phyloP scores from a whole-genome alignment of 371 early-diverging fungal genomes.

The Mortierella sp. region DNA sequence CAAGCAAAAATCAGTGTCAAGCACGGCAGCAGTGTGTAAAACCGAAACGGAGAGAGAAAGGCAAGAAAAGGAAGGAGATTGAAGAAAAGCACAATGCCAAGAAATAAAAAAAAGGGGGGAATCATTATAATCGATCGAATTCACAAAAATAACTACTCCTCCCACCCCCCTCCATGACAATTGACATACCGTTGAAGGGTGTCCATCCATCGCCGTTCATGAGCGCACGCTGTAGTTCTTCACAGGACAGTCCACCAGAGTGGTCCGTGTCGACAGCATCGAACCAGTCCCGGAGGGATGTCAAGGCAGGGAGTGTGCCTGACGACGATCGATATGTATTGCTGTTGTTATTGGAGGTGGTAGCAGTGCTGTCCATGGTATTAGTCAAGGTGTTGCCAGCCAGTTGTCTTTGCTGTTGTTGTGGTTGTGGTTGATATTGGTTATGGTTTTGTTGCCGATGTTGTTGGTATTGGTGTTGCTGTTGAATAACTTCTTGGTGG shows the following conservation, averaged over 20 bases:
- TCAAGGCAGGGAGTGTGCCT: slow-evolving; percentile 20
- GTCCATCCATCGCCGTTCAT: slow-evolving; percentile 68
- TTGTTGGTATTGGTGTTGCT: background rate
- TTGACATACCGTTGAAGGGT: slow-evolving; percentile 51
- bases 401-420: background rate
- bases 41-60: background rate
- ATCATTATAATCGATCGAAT: background rate
- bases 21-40: background rate
- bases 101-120: background rate
- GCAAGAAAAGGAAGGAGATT: background rate
- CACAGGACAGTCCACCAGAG: slow-evolving; percentile 47
- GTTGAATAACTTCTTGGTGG: slow-evolving; percentile 9
- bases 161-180: background rate
- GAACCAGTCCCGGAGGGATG: slow-evolving; percentile 53
- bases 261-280: slow-evolving; percentile 56
- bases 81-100: background rate
- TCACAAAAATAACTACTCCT: background rate
- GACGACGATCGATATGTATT: slow-evolving; percentile 27
- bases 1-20: background rate
- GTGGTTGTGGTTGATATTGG: slow-evolving; percentile 9
- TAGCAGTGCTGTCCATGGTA: slow-evolving; percentile 25
- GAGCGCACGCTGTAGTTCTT: slow-evolving; percentile 64
- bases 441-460: slow-evolving; percentile 12
- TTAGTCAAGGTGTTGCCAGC: too few species aligned
- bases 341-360: slow-evolving; percentile 24